Evolutionary conservation across 2,329 filamentous ascomycete species (phyloP).

Genomic region (Hypoxylon rubiginosum): DNA sequence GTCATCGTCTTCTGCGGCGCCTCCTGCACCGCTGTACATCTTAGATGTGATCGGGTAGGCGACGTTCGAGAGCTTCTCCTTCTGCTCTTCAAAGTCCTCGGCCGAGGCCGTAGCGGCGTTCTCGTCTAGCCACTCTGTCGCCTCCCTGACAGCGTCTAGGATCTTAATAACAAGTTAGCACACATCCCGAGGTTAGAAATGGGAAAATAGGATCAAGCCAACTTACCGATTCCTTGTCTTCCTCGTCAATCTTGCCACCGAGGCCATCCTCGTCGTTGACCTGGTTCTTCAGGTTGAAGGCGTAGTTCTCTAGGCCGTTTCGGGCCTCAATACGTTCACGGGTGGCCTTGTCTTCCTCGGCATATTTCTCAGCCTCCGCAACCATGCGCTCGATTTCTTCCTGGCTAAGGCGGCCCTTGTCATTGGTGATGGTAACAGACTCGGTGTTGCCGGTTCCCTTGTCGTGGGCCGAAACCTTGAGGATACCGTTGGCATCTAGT

Average conservation of each 20-base stretch:
- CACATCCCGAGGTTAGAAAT: background rate
- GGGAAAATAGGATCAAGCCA: conserved; percentile 30
- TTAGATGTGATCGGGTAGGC: conserved; percentile 99
- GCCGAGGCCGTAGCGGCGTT: conserved; percentile 86
- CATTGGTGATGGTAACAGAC: conserved; percentile 99
- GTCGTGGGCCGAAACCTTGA: conserved; percentile 95
- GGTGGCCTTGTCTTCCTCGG: conserved; percentile 98
- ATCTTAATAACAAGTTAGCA: conserved; percentile 67
- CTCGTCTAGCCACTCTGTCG: conserved; percentile 96
- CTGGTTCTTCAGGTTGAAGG: conserved; percentile 99
- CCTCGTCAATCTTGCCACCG: conserved; percentile 97
- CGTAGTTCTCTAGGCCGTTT: conserved; percentile 98
- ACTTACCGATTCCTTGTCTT: conserved; percentile 95
- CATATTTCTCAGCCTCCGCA: conserved; percentile 96
- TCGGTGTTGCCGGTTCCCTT: conserved; percentile 98
- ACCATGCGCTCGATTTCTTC: conserved; percentile 99
- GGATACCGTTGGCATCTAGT: conserved; percentile 97
- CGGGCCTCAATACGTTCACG: conserved; percentile 96
- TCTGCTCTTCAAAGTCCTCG: conserved; percentile 99
- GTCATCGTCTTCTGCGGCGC: conserved; percentile 77
- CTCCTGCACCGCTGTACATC: conserved; percentile 81
- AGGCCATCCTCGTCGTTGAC: conserved; percentile 96
- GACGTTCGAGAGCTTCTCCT: conserved; percentile 97
- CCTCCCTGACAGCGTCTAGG: conserved; percentile 96
- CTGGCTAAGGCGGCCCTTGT: conserved; percentile 95